Percentiles rank a stretch among this genome's conserved stretches.
phyloP scores from a whole-genome alignment of 805 yeast species.

The Sugiyamaella americana region DNA sequence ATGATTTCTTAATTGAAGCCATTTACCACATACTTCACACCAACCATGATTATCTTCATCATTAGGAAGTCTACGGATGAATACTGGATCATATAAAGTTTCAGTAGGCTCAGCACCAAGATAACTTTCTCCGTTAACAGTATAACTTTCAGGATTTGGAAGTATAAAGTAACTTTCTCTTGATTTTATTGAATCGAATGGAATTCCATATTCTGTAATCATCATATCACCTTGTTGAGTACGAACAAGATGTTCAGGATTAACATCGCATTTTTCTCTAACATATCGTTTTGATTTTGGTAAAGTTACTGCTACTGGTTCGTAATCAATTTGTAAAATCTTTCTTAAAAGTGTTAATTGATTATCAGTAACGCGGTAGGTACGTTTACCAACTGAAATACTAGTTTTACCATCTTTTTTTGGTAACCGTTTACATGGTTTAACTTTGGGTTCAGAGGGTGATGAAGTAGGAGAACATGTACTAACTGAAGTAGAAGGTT shows the following conservation, averaged over 20 bases:
- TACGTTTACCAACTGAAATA: slow-evolving; percentile 6
- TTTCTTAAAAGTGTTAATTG: slow-evolving; percentile 3
- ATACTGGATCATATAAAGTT: slow-evolving; percentile 18
- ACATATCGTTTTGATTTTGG: slow-evolving; percentile 1
- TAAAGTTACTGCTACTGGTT: background rate
- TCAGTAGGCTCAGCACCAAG: slow-evolving; percentile 18
- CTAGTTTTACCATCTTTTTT: background rate
- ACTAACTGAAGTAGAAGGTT: no score
- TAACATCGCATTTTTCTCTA: background rate
- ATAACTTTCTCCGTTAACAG: slow-evolving; percentile 13
- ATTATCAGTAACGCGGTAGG: background rate
- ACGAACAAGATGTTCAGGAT: background rate
- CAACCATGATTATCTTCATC: slow-evolving; percentile 20
- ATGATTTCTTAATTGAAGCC: slow-evolving; percentile 23
- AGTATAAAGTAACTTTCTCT: slow-evolving; percentile 7
- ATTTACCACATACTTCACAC: slow-evolving; percentile 19
- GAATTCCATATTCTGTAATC: slow-evolving; percentile 11
- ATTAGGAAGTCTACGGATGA: slow-evolving; percentile 14
- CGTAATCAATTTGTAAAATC: slow-evolving; percentile 5
- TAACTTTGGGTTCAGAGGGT: no score
- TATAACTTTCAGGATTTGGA: slow-evolving; percentile 11
- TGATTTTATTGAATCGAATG: slow-evolving; percentile 12
- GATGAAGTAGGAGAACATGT: no score
- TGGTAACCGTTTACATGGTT: no score
- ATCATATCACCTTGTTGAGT: slow-evolving; percentile 3